Conservation (phyloP, 2,329 filamentous ascomycete species). For the Esteya vermicola region DNA sequence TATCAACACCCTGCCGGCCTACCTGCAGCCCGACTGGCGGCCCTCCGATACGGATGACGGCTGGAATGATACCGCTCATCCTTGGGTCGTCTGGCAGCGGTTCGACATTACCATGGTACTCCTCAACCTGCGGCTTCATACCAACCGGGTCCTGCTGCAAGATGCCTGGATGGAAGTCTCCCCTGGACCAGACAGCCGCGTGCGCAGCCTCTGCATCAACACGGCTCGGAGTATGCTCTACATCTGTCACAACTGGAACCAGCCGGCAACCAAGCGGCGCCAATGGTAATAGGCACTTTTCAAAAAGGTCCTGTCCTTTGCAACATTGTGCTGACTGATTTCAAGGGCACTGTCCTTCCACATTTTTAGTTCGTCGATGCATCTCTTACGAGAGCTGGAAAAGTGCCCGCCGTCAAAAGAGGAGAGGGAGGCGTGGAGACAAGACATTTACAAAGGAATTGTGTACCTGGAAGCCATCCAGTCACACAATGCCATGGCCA, state of each 20-base stretch:
- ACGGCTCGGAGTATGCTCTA: not conserved
- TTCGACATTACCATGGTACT: not conserved
- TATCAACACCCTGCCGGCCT: not conserved
- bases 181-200: not conserved
- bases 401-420: no score
- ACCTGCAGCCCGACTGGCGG: not conserved
- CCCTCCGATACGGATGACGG: not conserved
- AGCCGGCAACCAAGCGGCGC: not conserved
- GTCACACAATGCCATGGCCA: no score
- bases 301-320: no score
- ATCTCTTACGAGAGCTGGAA: no score
- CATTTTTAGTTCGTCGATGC: no score
- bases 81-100: constrained; percentile 1
- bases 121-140: not conserved
- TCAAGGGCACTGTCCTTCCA: no score
- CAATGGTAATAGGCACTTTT: no score
- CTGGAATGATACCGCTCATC: not conserved
- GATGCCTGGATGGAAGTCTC: not conserved
- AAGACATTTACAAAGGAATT: no score
- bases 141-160: not conserved
- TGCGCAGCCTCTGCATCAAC: not conserved
- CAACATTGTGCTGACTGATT: no score
- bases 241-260: constrained; percentile 1
- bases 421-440: no score
- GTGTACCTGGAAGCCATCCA: no score